Evolutionary conservation across 2,329 filamentous ascomycete species (phyloP), one percentile per base, ranked within the genome.

Genomic region (Beauveria bassiana): DNA sequence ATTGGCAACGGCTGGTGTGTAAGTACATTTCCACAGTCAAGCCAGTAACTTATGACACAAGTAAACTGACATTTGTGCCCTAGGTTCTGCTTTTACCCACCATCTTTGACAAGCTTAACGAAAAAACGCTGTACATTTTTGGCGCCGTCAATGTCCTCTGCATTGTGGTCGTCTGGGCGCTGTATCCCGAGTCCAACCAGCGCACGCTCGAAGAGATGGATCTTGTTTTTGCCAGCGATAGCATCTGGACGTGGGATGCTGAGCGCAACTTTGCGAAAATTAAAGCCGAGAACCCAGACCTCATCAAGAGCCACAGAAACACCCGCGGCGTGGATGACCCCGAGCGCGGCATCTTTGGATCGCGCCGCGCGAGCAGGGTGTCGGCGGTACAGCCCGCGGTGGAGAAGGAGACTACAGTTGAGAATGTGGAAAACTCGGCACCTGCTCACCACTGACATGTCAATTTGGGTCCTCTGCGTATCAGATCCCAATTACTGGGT

Each of bases 201-300:
- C 81, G 88, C 0, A 91, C 87, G 0, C 76, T 91, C 0, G 89
- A 91, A 68, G 88, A 91, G 68, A 91, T 91, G 77, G 85, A 92
- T 64, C 73, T 91, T 0, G 73, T 91, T 0, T 91, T 92, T 66
- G 86, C 87, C 0, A 81, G 85, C 1, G 78, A 86, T 20, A 86
- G 79, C 0, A 83, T 84, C 4, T 91, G 86, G 85, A 81, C 81
- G 1, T 91, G 88, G 88, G 85, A 89, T 57, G 87, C 86, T 0
- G 86, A 89, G 73, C 79, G 77, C 67, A 85, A 81, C 34, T 89
- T 88, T 72, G 79, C 77, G 5, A 77, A 76, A n/a, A 74, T 88
- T 55, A 86, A 85, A 71, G 82, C 77, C 5, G 82, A 86, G 69
- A 83, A 83, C 62, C 83, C 84, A 0, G 79, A 80, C 3, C 69